phyloP scores from a whole-genome alignment of 768 basidiomycete species.

The Lactarius evosmus region DNA sequence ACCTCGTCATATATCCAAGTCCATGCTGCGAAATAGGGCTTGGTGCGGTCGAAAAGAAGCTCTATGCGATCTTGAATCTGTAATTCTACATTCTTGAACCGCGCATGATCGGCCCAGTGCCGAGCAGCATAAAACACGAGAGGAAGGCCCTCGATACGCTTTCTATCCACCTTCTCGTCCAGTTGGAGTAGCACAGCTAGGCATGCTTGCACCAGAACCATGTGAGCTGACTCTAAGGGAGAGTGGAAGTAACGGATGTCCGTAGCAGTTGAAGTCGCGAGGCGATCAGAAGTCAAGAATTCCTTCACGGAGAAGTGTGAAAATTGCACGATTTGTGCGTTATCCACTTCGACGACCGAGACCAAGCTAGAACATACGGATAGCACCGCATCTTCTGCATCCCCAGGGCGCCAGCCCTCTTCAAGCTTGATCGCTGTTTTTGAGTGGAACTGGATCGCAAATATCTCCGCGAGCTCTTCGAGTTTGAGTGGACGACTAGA shows the following conservation, averaged over 20 bases:
- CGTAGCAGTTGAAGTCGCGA: neutral
- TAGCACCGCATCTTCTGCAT: neutral
- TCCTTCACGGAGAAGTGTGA: constrained; percentile 13
- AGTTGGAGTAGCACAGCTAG: neutral
- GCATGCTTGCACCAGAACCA: neutral
- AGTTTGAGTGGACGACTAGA: constrained; percentile 1
- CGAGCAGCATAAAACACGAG: neutral
- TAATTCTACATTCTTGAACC: neutral
- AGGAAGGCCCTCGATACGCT: neutral
- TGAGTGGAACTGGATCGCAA: constrained; percentile 1
- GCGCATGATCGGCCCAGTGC: neutral
- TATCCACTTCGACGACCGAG: neutral
- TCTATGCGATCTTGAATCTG: neutral
- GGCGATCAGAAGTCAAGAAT: constrained; percentile 8
- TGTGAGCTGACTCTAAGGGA: neutral
- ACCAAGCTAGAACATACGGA: constrained; percentile 3
- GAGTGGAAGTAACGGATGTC: neutral
- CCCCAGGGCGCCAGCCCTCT: neutral
- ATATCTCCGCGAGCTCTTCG: constrained; percentile 12
- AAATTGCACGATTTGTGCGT: constrained; percentile 5
- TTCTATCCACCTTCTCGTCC: neutral
- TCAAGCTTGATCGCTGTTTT: neutral
- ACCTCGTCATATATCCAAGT: neutral
- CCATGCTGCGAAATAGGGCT: neutral
- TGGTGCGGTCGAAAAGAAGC: neutral